Evolutionary conservation across 371 early-diverging fungal genomes (phyloP).

Genomic region (Umbelopsis sp.): DNA sequence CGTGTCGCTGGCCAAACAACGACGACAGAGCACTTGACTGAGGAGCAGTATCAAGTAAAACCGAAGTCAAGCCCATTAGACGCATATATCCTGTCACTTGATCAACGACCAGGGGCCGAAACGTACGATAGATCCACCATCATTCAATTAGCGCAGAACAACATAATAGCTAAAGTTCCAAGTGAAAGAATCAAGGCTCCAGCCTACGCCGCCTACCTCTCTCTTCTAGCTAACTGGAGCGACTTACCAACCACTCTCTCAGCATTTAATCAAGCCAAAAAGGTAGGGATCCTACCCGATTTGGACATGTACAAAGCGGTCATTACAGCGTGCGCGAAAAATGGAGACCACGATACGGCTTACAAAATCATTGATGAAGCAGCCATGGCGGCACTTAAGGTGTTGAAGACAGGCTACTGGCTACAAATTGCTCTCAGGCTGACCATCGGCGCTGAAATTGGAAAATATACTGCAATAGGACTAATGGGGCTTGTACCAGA

Average conservation of each 20-base stretch:
- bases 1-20: neutral
- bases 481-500: constrained; percentile 1
- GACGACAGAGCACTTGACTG: neutral
- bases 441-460: constrained; percentile 1
- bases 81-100: constrained; percentile 5
- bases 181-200: neutral
- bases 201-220: constrained; percentile 6
- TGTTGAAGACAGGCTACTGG: constrained; percentile 13
- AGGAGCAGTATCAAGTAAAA: no score
- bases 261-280: constrained; percentile 2
- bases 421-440: constrained; percentile 7
- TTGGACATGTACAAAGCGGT: constrained; percentile 16
- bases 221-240: constrained; percentile 3
- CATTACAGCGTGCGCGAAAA: constrained; percentile 11
- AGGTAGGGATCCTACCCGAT: constrained; percentile 7
- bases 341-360: neutral
- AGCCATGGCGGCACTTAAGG: constrained; percentile 12
- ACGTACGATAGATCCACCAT: neutral
- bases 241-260: constrained; percentile 4
- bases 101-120: neutral
- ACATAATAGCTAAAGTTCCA: neutral
- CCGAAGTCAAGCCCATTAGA: neutral
- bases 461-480: constrained; percentile 8
- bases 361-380: constrained; percentile 14
- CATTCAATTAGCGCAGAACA: constrained; percentile 6